These are phyloP conservation scores for Rhododendron simsii DNA, from an alignment of 148 eudicot species.

Conservation along the genomic window DNA sequence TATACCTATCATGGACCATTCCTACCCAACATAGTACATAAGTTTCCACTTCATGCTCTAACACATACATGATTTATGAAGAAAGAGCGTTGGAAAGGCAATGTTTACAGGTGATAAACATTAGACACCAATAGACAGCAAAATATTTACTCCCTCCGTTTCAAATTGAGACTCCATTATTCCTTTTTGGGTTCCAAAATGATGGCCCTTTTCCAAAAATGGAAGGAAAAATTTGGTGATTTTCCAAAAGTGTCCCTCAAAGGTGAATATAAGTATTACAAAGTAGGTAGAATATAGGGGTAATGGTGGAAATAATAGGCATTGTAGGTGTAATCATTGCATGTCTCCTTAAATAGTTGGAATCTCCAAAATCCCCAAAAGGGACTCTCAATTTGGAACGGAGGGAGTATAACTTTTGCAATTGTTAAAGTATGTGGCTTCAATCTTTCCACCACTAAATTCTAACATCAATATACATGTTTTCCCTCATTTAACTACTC, in stretches of 20 bases:
- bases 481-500: neutral
- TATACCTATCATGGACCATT: neutral
- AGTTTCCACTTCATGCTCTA: neutral
- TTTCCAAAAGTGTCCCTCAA: no score
- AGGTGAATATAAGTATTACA: no score
- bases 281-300: no score
- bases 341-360: no score
- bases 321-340: no score
- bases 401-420: neutral
- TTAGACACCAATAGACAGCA: neutral
- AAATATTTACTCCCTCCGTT: neutral
- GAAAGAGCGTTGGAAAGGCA: neutral
- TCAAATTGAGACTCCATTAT: no score
- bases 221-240: no score
- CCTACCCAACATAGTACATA: neutral
- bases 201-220: no score
- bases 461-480: neutral
- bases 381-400: no score
- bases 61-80: neutral
- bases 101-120: neutral
- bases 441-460: neutral
- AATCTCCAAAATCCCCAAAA: no score
- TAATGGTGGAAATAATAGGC: no score
- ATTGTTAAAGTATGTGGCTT: neutral
- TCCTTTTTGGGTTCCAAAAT: no score